Base-by-base conservation (phyloP, 2,329 filamentous ascomycete genomes). In the Dothideomycetes sp. region DNA sequence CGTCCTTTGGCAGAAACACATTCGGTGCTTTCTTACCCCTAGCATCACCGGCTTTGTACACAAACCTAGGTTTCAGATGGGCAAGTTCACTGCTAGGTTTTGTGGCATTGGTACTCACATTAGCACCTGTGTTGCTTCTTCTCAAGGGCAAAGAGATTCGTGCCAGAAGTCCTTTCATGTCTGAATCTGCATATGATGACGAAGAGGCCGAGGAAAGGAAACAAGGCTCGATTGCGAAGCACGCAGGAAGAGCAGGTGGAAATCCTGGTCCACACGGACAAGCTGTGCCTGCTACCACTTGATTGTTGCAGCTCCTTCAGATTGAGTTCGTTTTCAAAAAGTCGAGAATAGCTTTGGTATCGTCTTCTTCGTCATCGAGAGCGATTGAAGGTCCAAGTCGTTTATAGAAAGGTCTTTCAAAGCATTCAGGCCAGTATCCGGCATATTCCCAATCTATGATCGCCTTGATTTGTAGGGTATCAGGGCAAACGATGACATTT, bases 1-100 rank as follows among this genome's bases (percentile, higher is more conserved):
- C 30, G 7, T 34, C 22, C 17, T 25, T 30, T 33, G 57, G 63
- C 4, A 65, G 70, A 46, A 71, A 71, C 41, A 41, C 60, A 0
- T 62, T 65, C 24, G 61, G 64, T 0, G 67, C 65, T 0, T 67
- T 69, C 29, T 48, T 70, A 23, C 66, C 66, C 2, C 48, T 71
- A 12, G 64, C 65, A 0, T 61, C 64, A 7, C 59, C 62, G 38
- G 57, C 51, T 13, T 59, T 70, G 60, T 70, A 70, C 45, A 51
- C 52, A 1, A 59, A 57, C 12, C 45, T 71, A 3, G 67, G 65
- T 0, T 68, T 67, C 33, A 52, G 62, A 2, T 69, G 64, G 65
- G 67, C 66, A 2, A 65, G 63, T 38, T 62, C 55, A 20, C 43
- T 70, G 24, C 47, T 70, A 12, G 67, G 58, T 0, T 65, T 68